Conservation (phyloP, 2,329 filamentous ascomycete species). For the Dactylellina leptospora region DNA sequence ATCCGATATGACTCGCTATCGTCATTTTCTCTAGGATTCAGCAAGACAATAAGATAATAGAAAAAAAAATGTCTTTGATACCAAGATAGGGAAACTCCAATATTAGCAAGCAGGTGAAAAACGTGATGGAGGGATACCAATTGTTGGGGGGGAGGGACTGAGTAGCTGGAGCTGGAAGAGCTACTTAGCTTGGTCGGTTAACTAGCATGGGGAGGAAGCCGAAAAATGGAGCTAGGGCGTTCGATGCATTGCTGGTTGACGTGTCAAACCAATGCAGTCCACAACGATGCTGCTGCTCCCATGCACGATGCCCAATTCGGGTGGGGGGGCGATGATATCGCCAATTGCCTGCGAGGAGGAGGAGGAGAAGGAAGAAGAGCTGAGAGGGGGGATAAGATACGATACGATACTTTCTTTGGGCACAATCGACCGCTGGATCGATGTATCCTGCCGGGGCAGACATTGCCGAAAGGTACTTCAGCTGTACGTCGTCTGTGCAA, state of each 20-base stretch:
- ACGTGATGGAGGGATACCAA: slow-evolving; percentile 6
- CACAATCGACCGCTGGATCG: slow-evolving; percentile 14
- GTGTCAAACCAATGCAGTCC: slow-evolving; percentile 53
- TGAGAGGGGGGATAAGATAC: neutral
- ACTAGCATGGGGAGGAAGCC: slow-evolving; percentile 33
- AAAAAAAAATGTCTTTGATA: slow-evolving; percentile 3
- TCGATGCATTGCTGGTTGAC: slow-evolving; percentile 51
- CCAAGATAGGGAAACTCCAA: neutral
- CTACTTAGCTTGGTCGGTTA: slow-evolving; percentile 9
- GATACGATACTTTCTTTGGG: neutral
- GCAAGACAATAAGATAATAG: neutral
- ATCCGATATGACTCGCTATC: slow-evolving; percentile 1
- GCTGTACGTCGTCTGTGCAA: slow-evolving; percentile 21
- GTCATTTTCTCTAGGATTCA: neutral
- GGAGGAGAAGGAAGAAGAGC: neutral
- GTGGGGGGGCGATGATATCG: slow-evolving; percentile 16
- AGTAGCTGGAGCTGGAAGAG: neutral
- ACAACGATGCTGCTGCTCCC: slow-evolving; percentile 38
- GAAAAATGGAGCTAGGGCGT: slow-evolving; percentile 25
- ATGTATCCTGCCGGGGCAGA: slow-evolving; percentile 22
- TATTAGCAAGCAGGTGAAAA: slow-evolving; percentile 11
- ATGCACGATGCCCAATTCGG: slow-evolving; percentile 47
- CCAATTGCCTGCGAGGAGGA: slow-evolving; percentile 14
- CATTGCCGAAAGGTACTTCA: neutral
- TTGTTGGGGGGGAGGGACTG: too few relatives aligned